Evolutionary conservation across 306 rosid species (phyloP), one percentile per base, ranked within the genome.

Genomic region (Citrullus amarus): DNA sequence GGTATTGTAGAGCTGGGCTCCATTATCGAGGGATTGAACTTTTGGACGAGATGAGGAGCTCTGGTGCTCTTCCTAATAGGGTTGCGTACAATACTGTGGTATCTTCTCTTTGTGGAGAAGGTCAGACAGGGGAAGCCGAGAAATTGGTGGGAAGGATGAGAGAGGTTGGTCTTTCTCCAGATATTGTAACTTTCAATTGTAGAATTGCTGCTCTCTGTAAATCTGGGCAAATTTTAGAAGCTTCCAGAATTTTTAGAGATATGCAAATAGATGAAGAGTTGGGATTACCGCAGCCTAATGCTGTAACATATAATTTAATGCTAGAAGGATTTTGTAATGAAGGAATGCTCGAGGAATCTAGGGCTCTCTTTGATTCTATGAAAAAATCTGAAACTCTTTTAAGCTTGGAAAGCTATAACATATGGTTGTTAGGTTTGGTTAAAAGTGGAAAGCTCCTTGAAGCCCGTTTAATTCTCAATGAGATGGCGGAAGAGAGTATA

Each of bases 191-290:
- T 38, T 95, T 92, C 69, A 95, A 95, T 80, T 86, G 92, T n/a
- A 85, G 98, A 89, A 89, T 95, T 76, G 90, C 97, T 0, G 97
- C 96, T 2, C 97, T 95, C 55, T 92, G 96, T 83, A 79, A 75
- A 53, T 85, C 82, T 1, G 91, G 97, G 79, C 88, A 95, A 75
- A 83, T 95, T 79, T 78, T 89, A 10, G 97, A 95, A 84, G 97
- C 97, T 4, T 95, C 96, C 2, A 92, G 96, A 78, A 95, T 95
- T 78, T 92, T 92, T 79, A 86, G 96, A 61, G 98, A 95, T 84
- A 91, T 95, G 98, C 91, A 86, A 76, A 80, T 86, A 57, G 97
- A 91, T 78, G 86, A 86, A 71, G 93, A 84, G 18, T 78, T 92
- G 81, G 96, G 96, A 59, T 87, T 95, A 79, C 97, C 98, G 1